phyloP scores from a whole-genome alignment of 164 flowering plant species.

The Protea cynaroides region DNA sequence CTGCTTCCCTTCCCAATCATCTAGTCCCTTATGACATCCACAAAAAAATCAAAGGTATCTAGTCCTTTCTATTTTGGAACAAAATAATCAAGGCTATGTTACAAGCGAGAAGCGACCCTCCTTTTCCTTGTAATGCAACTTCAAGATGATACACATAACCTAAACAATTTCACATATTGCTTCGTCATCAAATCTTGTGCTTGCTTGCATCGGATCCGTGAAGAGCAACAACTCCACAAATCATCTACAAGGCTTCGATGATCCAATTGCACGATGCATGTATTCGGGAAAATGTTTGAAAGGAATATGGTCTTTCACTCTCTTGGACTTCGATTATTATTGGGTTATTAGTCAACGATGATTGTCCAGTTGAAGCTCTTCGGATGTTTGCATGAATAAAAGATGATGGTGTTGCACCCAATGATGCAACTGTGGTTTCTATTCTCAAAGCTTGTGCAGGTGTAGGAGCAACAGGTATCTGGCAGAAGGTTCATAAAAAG shows the following conservation, averaged over 20 bases:
- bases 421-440: slow-evolving; percentile 43
- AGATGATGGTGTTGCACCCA: slow-evolving; percentile 24
- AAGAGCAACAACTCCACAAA: too few species aligned
- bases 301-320: slow-evolving; percentile 44
- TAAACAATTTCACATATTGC: slow-evolving; percentile 45
- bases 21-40: too few species aligned
- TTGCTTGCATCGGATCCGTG: slow-evolving; percentile 11
- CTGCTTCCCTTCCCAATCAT: too few species aligned
- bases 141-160: slow-evolving; percentile 6
- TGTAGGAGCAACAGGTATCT: slow-evolving; percentile 30
- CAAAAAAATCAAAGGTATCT: too few species aligned
- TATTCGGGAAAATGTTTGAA: slow-evolving; percentile 31
- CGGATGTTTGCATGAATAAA: slow-evolving; percentile 33
- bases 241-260: slow-evolving; percentile 25
- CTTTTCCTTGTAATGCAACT: slow-evolving; percentile 34
- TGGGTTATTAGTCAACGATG: slow-evolving; percentile 32
- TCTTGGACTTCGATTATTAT: slow-evolving; percentile 44
- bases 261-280: slow-evolving; percentile 17
- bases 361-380: slow-evolving; percentile 27
- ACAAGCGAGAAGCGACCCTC: slow-evolving; percentile 27
- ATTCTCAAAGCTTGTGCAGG: slow-evolving; percentile 41
- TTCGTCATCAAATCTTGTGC: slow-evolving; percentile 37
- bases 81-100: slow-evolving; percentile 43
- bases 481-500: slow-evolving; percentile 27
- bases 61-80: too few species aligned